phyloP scores from a whole-genome alignment of 106 monocot species.

The Triglochin maritima region DNA sequence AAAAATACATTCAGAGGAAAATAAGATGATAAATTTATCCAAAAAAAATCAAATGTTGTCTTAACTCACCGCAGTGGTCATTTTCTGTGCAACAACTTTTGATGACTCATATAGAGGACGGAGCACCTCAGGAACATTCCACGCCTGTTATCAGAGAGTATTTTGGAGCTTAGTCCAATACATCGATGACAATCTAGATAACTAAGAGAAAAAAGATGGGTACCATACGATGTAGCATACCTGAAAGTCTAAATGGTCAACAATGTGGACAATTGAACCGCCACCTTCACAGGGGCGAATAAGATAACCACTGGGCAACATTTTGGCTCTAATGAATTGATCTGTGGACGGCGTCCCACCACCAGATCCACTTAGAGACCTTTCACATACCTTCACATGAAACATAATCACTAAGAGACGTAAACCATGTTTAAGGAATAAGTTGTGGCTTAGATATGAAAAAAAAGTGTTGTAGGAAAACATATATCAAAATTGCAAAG shows the following conservation, averaged over 20 bases:
- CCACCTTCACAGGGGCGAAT: constrained; percentile 68
- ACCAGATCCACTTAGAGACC: constrained; percentile 61
- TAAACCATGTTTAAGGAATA: neutral
- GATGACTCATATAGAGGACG: constrained; percentile 74
- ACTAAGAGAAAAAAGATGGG: neutral
- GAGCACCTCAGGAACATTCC: constrained; percentile 72
- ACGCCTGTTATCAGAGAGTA: constrained; percentile 26
- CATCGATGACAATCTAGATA: too few species aligned
- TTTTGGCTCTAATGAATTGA: constrained; percentile 62
- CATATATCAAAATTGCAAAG: too few species aligned
- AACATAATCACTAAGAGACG: neutral
- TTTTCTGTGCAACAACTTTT: constrained; percentile 59
- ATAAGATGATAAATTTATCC: neutral
- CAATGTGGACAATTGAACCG: constrained; percentile 67
- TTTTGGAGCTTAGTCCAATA: neutral
- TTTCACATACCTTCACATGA: constrained; percentile 58
- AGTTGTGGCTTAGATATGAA: neutral
- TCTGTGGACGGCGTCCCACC: constrained; percentile 39
- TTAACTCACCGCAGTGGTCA: constrained; percentile 57
- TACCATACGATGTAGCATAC: constrained; percentile 15
- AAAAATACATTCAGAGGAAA: neutral
- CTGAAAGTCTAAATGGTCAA: constrained; percentile 71
- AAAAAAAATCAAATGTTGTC: neutral
- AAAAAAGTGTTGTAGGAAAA: too few species aligned
- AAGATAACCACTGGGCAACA: constrained; percentile 66